These are phyloP conservation scores for Blastocystis sp. DNA, from an alignment of 352 stramenopile genomes.

Conservation along the genomic window DNA sequence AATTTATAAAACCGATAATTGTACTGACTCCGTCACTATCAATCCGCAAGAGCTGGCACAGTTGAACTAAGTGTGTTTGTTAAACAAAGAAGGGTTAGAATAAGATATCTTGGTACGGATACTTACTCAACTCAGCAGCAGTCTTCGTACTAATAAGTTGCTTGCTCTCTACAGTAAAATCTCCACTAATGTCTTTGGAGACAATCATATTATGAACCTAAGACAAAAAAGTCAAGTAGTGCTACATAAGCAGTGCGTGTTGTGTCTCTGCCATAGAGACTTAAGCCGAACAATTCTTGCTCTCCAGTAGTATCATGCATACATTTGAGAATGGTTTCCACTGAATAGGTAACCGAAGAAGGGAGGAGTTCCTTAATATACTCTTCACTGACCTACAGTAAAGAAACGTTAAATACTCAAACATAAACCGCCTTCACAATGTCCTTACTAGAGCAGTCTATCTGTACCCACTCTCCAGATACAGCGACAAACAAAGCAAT, in stretches of 20 bases:
- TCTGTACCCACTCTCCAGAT: not conserved
- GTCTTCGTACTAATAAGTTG: not conserved
- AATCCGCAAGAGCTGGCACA: conserved; percentile 72
- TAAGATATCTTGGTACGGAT: conserved; percentile 14
- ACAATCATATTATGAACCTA: conserved; percentile 35
- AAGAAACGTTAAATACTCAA: not conserved
- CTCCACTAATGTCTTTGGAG: not conserved
- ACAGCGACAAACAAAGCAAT: not conserved
- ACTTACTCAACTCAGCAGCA: not conserved
- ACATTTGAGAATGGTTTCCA: not conserved
- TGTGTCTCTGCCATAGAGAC: not conserved
- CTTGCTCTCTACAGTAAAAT: not conserved
- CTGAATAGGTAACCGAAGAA: not conserved
- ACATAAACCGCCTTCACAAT: conserved; percentile 38
- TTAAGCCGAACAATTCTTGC: not conserved
- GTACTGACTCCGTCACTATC: conserved; percentile 97
- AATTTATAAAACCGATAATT: conserved; percentile 99
- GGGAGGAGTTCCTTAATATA: not conserved
- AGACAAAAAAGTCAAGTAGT: not conserved
- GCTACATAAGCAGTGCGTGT: not conserved
- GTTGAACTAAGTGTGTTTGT: conserved; percentile 1
- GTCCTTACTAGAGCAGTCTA: not conserved
- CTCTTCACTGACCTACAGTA: not conserved
- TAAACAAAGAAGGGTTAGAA: not conserved
- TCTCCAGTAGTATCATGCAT: not conserved